These are phyloP conservation scores for Tuber aestivum DNA, from an alignment of 495 filamentous ascomycete species.

Conservation along the genomic window DNA sequence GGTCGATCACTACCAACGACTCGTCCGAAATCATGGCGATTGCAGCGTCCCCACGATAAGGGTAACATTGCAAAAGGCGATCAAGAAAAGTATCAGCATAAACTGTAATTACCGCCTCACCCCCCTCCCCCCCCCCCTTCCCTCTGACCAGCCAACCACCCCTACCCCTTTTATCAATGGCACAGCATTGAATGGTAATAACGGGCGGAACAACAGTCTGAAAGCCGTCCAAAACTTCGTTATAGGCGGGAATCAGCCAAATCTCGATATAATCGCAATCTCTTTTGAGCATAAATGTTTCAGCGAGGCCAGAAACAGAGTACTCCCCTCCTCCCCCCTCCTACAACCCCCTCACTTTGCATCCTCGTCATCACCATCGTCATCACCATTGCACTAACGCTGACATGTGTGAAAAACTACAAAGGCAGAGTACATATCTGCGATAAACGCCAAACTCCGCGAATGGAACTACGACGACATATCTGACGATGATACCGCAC, in stretches of 20 bases:
- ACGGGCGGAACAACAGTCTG: conserved; percentile 18
- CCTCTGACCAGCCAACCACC: neutral
- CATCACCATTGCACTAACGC: conserved; percentile 10
- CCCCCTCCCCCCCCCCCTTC: neutral
- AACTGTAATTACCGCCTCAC: conserved; percentile 7
- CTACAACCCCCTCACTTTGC: neutral
- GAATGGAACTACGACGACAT: conserved; percentile 40
- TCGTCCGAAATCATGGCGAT: conserved; percentile 7
- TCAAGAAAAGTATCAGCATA: conserved; percentile 11
- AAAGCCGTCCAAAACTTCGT: conserved; percentile 33
- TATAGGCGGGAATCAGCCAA: conserved; percentile 29
- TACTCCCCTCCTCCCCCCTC: conserved; percentile 22
- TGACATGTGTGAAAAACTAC: conserved; percentile 3
- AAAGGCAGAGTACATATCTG: conserved; percentile 36
- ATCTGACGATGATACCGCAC: conserved; percentile 25
- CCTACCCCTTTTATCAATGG: neutral
- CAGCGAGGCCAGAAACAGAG: conserved; percentile 30
- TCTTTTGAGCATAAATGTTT: conserved; percentile 39
- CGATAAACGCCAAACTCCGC: conserved; percentile 32
- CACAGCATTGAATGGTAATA: neutral
- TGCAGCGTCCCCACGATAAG: conserved; percentile 14
- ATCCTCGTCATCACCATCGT: neutral
- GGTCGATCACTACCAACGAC: conserved; percentile 5
- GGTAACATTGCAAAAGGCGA: conserved; percentile 14
- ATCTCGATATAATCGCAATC: conserved; percentile 38